These are phyloP conservation scores for Huiozyma sinensis DNA, from an alignment of 805 yeast genomes.

Conservation along the genomic window DNA sequence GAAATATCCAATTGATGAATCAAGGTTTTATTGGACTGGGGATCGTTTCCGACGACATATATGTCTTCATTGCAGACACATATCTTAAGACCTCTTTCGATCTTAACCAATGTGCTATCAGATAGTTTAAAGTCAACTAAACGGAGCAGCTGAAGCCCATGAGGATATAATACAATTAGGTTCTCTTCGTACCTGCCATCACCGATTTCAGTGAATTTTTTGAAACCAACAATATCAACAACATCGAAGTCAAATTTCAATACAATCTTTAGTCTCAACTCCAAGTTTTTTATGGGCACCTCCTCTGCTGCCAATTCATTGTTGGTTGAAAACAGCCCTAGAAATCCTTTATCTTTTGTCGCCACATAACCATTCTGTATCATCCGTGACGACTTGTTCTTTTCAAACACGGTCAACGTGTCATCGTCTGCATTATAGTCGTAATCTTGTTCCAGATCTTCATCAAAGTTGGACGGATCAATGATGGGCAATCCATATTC, in stretches of 20 bases:
- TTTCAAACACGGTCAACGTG: constrained; percentile 24
- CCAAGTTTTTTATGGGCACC: constrained; percentile 23
- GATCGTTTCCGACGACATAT: constrained; percentile 12
- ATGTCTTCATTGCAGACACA: constrained; percentile 11
- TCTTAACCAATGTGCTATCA: constrained; percentile 16
- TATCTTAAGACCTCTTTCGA: constrained; percentile 12
- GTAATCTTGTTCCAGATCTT: constrained; percentile 11
- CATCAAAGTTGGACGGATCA: constrained; percentile 6
- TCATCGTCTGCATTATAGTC: constrained; percentile 20
- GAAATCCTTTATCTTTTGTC: constrained; percentile 22
- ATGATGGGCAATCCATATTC: constrained; percentile 24
- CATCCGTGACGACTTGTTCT: constrained; percentile 18
- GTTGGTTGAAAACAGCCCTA: constrained; percentile 15
- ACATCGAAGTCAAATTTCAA: constrained; percentile 25
- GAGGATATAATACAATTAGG: constrained; percentile 19
- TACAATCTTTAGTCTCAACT: constrained; percentile 22
- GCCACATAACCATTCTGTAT: constrained; percentile 28
- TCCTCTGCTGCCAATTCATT: constrained; percentile 19
- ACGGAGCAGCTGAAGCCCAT: constrained; percentile 23
- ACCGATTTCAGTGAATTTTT: constrained; percentile 9
- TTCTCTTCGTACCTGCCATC: constrained; percentile 16
- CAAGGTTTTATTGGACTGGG: not conserved
- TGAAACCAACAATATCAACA: constrained; percentile 20
- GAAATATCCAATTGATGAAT: constrained; percentile 12
- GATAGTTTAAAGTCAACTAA: constrained; percentile 19